phyloP scores from a whole-genome alignment of 2,329 filamentous ascomycete genomes.

The Fonsecaea monophora region DNA sequence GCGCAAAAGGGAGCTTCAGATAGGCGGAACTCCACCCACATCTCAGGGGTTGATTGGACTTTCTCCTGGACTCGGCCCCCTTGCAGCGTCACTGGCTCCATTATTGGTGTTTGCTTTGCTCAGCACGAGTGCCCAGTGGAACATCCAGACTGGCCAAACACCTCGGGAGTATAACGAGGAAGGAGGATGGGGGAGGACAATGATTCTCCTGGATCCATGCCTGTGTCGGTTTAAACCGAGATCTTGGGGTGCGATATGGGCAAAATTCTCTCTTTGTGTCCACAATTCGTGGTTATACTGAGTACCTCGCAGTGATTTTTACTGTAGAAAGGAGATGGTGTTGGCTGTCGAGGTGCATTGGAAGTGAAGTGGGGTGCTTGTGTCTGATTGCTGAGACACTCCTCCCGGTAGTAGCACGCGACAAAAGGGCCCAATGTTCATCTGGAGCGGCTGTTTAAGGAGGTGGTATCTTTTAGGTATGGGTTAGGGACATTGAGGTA shows the following conservation, averaged over 20 bases:
- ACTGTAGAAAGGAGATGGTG: conserved; percentile 33
- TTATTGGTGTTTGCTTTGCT: conserved; percentile 17
- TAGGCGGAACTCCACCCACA: conserved; percentile 11
- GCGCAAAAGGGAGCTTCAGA: conserved; percentile 19
- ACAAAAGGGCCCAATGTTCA: conserved; percentile 10
- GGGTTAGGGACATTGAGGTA: background rate
- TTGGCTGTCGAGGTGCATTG: conserved; percentile 10
- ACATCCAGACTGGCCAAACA: conserved; percentile 13
- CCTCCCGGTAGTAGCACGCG: conserved; percentile 23
- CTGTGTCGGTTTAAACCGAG: background rate
- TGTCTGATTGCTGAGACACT: conserved; percentile 32
- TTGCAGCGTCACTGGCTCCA: background rate
- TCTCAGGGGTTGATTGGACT: conserved; percentile 27
- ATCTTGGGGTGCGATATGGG: background rate
- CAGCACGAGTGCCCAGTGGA: conserved; percentile 17
- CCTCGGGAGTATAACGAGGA: conserved; percentile 6
- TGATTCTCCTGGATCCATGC: background rate
- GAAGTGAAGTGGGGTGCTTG: conserved; percentile 31
- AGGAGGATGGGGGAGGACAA: background rate
- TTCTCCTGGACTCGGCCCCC: background rate
- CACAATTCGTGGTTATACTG: background rate
- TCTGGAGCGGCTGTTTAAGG: background rate
- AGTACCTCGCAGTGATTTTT: conserved; percentile 12
- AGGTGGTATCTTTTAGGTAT: conserved; percentile 10
- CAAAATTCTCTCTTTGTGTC: background rate